Evolutionary conservation across 768 basidiomycete species (phyloP), one percentile per base, ranked within the genome.

Genomic region (Brasilioporus rufonigricans): DNA sequence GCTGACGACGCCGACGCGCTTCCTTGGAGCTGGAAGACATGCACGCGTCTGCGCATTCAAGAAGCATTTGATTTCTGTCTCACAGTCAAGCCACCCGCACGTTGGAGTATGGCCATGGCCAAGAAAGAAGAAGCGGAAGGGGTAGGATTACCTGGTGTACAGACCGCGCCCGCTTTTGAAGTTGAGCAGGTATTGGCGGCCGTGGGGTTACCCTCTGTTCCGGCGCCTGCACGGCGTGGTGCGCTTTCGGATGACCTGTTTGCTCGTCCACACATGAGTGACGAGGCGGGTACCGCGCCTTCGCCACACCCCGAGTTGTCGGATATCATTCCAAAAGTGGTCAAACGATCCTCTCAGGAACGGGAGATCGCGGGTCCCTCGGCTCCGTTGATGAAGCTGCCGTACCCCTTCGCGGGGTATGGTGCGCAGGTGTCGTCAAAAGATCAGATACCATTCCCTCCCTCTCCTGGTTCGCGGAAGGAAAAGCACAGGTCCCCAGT

Each of bases 1-100:
- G 7, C 14, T 18, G 66, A 73, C 13, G 80, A 81, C 26, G 62
- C 66, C 16, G 76, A 76, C 24, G 75, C 79, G 14, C 77, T 93
- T 23, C 80, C 84, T 7, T 96, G 93, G 92, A 74, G 74, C 51
- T 95, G 93, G 93, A 79, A 83, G 45, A 83, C 87, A 52, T 75
- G 79, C 58, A 89, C 91, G 2, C 77, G 84, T 21, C 68, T 80
- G 59, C 80, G 93, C 41, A 77, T 95, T 26, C 82, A 86, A 60
- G 89, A 90, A 51, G 87, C 87, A 0, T 93, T 83, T 64, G 89
- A 93, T 59, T 87, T 93, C 60, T 95, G 93, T 65, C 73, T 83
- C 38, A 80, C 80, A 16, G 73, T 72, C 32, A 74, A 72, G 47
- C 70, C 68, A 8, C 53, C 63, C 12, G 53, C 69, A 23, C 63